Conservation (phyloP, 805 yeast species). For the Sungouiozyma intestinalis region DNA sequence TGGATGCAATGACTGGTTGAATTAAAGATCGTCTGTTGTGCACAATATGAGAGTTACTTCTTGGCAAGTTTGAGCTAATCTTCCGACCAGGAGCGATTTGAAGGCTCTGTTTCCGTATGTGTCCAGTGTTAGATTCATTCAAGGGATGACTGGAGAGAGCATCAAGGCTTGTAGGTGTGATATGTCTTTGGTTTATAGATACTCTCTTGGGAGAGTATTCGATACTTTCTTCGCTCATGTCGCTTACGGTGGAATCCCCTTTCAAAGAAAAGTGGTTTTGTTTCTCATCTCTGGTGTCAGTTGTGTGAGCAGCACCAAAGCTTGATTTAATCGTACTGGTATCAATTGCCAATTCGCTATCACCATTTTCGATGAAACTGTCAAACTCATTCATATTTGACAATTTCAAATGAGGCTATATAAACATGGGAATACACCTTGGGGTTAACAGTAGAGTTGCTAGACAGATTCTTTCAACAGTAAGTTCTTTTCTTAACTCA, state of each 20-base stretch:
- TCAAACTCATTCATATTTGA: conserved; percentile 27
- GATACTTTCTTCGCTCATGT: background rate
- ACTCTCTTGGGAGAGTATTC: background rate
- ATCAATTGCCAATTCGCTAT: conserved; percentile 27
- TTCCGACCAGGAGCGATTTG: background rate
- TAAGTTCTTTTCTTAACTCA: too few relatives aligned
- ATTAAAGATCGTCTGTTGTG: conserved; percentile 20
- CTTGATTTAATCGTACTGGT: conserved; percentile 25
- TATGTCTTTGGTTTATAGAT: conserved; percentile 9
- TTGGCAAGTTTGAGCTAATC: background rate
- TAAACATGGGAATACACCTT: background rate
- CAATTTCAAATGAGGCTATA: background rate
- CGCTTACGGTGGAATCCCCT: background rate
- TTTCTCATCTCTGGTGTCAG: background rate
- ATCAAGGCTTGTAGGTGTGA: conserved; percentile 12
- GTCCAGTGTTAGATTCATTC: conserved; percentile 2
- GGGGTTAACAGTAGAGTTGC: background rate
- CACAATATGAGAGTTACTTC: conserved; percentile 6
- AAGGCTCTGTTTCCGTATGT: background rate
- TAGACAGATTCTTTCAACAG: too few relatives aligned
- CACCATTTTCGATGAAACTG: conserved; percentile 29
- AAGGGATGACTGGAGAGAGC: conserved; percentile 9
- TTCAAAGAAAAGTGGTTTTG: background rate
- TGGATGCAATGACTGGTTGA: conserved; percentile 19
- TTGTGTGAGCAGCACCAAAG: background rate